Evolutionary conservation across 305 asterid genomes (phyloP).

Genomic region (Petunia hybrid): DNA sequence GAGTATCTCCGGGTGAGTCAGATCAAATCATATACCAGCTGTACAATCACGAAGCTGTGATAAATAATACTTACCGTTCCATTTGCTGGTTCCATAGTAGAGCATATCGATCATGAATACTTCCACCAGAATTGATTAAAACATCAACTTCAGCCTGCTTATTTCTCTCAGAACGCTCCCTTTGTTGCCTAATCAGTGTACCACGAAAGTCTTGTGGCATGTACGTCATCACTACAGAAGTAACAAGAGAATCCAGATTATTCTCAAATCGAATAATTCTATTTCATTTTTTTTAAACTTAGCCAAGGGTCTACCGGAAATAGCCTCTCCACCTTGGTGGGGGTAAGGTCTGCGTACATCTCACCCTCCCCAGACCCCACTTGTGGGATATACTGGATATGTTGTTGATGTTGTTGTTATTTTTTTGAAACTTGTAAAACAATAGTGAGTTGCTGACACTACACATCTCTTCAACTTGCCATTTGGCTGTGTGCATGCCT

Average conservation of each 20-base stretch:
- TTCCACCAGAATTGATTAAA: slow-evolving; percentile 81
- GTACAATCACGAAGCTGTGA: slow-evolving; percentile 29
- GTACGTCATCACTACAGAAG: slow-evolving; percentile 85
- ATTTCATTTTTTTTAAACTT: too few species aligned
- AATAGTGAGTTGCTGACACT: slow-evolving; percentile 21
- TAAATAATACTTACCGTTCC: slow-evolving; percentile 67
- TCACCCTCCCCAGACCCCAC: too few species aligned
- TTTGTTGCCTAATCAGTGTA: slow-evolving; percentile 88
- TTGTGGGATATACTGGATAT: too few species aligned
- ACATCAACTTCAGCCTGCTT: slow-evolving; percentile 89
- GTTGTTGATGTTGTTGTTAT: too few species aligned
- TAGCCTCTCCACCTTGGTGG: too few species aligned
- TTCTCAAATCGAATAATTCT: background rate
- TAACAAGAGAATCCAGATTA: slow-evolving; percentile 20
- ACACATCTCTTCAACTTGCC: slow-evolving; percentile 24
- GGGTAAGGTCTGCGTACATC: too few species aligned
- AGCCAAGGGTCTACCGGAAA: too few species aligned
- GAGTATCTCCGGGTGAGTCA: slow-evolving; percentile 24
- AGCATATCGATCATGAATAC: slow-evolving; percentile 83
- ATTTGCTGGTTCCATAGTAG: slow-evolving; percentile 95
- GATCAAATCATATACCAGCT: slow-evolving; percentile 9
- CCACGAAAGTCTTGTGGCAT: slow-evolving; percentile 99
- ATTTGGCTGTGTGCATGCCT: background rate
- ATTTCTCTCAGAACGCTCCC: slow-evolving; percentile 97
- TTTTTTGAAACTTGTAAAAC: background rate